These are phyloP conservation scores for Rhodosporidiobolus odoratus DNA, from an alignment of 768 basidiomycete species.

Conservation along the genomic window DNA sequence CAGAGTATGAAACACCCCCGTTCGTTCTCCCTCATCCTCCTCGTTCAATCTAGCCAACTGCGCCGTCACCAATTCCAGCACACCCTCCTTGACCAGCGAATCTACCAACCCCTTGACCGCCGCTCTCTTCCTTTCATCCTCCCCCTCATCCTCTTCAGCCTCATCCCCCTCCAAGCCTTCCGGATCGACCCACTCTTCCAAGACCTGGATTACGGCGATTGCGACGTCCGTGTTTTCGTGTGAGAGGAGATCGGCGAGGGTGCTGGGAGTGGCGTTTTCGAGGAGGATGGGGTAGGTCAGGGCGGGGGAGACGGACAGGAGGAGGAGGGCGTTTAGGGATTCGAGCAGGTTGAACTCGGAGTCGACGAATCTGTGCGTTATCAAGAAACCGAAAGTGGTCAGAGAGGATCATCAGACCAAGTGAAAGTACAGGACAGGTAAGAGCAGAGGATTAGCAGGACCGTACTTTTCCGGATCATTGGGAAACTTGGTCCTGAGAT, in stretches of 20 bases:
- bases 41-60: slow-evolving; percentile 87
- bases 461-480: slow-evolving; percentile 54
- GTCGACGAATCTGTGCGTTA: slow-evolving; percentile 98
- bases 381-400: too few species aligned
- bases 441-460: neutral
- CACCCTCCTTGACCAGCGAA: slow-evolving; percentile 58
- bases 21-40: slow-evolving; percentile 78
- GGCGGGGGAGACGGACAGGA: slow-evolving; percentile 74
- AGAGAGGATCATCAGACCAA: neutral
- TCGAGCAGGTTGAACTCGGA: slow-evolving; percentile 92
- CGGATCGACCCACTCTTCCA: slow-evolving; percentile 93
- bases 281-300: slow-evolving; percentile 86
- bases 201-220: slow-evolving; percentile 85
- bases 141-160: slow-evolving; percentile 57
- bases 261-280: slow-evolving; percentile 62
- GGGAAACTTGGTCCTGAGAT: slow-evolving; percentile 56
- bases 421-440: neutral
- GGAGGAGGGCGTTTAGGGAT: slow-evolving; percentile 78
- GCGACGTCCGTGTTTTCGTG: slow-evolving; percentile 95
- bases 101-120: slow-evolving; percentile 56
- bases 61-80: slow-evolving; percentile 81
- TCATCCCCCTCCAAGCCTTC: slow-evolving; percentile 76
- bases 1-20: slow-evolving; percentile 89
- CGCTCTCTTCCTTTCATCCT: slow-evolving; percentile 44
- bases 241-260: slow-evolving; percentile 70